Evolutionary conservation across 1,139 yeast genomes (phyloP).

Genomic region (Hyphopichia fennica): DNA sequence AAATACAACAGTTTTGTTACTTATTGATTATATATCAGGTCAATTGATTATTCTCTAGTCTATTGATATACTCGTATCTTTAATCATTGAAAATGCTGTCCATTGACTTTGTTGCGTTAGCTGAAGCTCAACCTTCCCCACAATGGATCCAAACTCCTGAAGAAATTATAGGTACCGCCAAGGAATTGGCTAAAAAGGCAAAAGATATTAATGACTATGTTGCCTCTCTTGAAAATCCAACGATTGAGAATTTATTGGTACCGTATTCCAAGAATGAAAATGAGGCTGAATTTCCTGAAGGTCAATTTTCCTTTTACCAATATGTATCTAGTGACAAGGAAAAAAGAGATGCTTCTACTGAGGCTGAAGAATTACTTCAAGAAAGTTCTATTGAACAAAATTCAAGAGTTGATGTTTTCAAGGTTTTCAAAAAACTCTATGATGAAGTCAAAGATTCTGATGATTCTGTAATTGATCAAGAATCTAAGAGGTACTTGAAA

Average conservation of each 20-base stretch:
- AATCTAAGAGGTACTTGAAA: conserved; percentile 55
- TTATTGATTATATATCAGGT: too few species aligned
- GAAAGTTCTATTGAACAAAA: conserved; percentile 62
- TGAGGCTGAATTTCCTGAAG: conserved; percentile 38
- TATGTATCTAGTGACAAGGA: conserved; percentile 64
- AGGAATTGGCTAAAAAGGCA: conserved; percentile 45
- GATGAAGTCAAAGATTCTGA: conserved; percentile 25
- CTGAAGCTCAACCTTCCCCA: conserved; percentile 29
- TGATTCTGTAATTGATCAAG: conserved; percentile 41
- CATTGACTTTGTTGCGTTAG: conserved; percentile 16
- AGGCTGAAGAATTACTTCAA: conserved; percentile 58
- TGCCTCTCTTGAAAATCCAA: conserved; percentile 50
- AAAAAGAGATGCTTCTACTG: conserved; percentile 67
- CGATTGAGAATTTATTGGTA: conserved; percentile 54
- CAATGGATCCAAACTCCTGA: conserved; percentile 62
- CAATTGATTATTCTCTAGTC: too few species aligned
- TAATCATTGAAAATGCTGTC: conserved; percentile 8
- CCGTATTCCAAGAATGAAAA: conserved; percentile 55
- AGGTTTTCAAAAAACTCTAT: conserved; percentile 54
- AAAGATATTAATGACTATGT: conserved; percentile 52
- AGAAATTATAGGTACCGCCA: conserved; percentile 43
- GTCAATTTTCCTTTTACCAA: conserved; percentile 63
- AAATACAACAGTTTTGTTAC: too few species aligned
- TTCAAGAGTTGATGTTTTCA: conserved; percentile 66
- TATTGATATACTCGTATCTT: not conserved